Conservation (phyloP, 192 early-diverging fungal genomes). For the Podila verticillata region DNA sequence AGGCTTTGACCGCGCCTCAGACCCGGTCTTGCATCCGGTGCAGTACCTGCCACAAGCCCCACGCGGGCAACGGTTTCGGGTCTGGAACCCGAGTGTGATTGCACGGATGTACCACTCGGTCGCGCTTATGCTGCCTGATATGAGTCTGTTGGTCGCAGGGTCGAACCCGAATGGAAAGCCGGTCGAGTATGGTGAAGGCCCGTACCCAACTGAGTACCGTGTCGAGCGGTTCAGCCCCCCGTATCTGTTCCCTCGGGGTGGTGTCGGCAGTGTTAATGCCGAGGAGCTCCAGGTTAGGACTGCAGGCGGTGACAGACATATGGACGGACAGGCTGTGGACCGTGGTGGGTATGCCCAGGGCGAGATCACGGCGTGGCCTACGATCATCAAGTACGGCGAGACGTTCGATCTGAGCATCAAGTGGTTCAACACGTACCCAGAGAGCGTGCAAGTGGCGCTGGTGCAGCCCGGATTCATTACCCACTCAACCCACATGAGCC, state of each 20-base stretch:
- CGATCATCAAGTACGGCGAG: slow-evolving; percentile 27
- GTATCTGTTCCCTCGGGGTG: slow-evolving; percentile 54
- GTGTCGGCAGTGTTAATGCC: not conserved
- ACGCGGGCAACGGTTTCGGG: slow-evolving; percentile 18
- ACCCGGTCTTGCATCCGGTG: slow-evolving; percentile 45
- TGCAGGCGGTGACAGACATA: not conserved
- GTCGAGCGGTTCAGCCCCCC: slow-evolving; percentile 64
- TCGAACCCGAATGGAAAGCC: slow-evolving; percentile 50
- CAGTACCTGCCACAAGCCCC: slow-evolving; percentile 42
- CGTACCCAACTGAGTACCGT: slow-evolving; percentile 59
- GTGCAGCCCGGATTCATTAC: slow-evolving; percentile 61
- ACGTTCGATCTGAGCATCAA: slow-evolving; percentile 22
- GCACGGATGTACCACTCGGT: slow-evolving; percentile 57
- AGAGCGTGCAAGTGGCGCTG: slow-evolving; percentile 51
- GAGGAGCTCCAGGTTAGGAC: not conserved
- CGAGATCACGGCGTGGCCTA: slow-evolving; percentile 30
- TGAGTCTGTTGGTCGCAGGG: slow-evolving; percentile 46
- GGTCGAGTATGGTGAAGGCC: slow-evolving; percentile 28
- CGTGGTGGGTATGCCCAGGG: slow-evolving; percentile 12
- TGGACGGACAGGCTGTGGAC: not conserved
- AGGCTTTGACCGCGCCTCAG: slow-evolving; percentile 45
- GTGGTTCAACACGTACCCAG: slow-evolving; percentile 34
- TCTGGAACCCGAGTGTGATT: slow-evolving; percentile 51
- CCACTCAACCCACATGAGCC: slow-evolving; percentile 63
- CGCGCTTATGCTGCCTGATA: slow-evolving; percentile 47